A percentile compares a stretch with the other conserved stretches of the same genome.
Conservation (phyloP, 345 rosid species). For the Kandelia obovata region DNA sequence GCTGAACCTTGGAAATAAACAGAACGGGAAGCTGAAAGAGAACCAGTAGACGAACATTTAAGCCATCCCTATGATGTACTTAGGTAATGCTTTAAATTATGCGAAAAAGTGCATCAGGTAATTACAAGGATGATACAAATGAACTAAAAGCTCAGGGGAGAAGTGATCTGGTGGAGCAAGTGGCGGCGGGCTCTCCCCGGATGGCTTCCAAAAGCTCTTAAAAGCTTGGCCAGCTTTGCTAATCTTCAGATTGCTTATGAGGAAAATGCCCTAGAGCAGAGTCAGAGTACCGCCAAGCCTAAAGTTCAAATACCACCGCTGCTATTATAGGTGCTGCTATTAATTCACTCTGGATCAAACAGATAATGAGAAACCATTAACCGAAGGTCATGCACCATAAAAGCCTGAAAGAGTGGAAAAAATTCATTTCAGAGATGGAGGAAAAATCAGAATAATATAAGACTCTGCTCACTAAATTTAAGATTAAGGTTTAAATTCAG, state of each 20-base stretch:
- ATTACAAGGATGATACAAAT: constrained; percentile 80
- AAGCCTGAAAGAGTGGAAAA: not conserved
- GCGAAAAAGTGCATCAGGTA: constrained; percentile 3
- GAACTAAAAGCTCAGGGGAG: constrained; percentile 87
- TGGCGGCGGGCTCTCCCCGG: constrained; percentile 72
- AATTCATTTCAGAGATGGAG: not conserved
- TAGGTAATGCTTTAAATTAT: not conserved
- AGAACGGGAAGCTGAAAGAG: not conserved
- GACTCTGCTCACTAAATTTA: not conserved
- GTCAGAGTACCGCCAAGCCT: constrained; percentile 25
- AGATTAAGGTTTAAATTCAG: no score
- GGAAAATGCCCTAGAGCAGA: no score
- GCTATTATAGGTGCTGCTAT: constrained; percentile 69
- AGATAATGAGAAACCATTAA: not conserved
- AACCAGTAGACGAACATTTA: not conserved
- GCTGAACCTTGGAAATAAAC: not conserved
- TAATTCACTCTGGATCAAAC: constrained; percentile 74
- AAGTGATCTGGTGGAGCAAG: constrained; percentile 85
- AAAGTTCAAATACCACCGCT: constrained; percentile 84
- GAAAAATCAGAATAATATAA: not conserved
- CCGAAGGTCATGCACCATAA: not conserved
- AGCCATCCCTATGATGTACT: not conserved
- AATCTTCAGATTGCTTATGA: no score
- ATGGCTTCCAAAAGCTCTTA: constrained; percentile 85
- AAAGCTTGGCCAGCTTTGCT: constrained; percentile 56